These are phyloP conservation scores for Fusarium tricinctum DNA, from an alignment of 2,329 filamentous ascomycete species.

Conservation along the genomic window DNA sequence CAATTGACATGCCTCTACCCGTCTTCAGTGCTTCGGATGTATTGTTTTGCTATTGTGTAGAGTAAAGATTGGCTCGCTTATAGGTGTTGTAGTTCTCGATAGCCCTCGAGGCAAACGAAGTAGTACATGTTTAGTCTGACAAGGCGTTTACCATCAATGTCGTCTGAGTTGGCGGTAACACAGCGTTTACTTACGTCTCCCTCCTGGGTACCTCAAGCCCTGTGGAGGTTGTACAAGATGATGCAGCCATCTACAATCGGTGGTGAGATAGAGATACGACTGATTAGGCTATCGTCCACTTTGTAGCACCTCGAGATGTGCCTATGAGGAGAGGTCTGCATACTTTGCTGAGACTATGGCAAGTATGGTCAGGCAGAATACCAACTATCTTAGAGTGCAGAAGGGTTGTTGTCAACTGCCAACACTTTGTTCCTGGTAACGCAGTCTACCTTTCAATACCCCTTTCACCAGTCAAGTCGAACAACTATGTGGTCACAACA, in stretches of 20 bases:
- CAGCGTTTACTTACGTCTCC: conserved; percentile 5
- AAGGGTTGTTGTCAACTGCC: not conserved
- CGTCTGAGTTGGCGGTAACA: conserved; percentile 39
- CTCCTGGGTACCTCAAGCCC: conserved; percentile 29
- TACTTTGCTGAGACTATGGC: not conserved
- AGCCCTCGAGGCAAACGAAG: conserved; percentile 14
- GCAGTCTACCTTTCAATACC: not conserved
- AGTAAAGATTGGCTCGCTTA: conserved; percentile 24
- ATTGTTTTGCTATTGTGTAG: conserved; percentile 18
- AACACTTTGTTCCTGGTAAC: not conserved
- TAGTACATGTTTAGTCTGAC: conserved; percentile 16
- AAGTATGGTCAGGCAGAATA: not conserved
- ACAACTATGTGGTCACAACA: not conserved
- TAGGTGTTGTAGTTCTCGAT: not conserved
- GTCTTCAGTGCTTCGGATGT: conserved; percentile 24
- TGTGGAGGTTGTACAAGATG: conserved; percentile 38
- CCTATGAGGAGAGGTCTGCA: not conserved
- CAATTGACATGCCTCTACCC: conserved; percentile 35
- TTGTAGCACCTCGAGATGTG: conserved; percentile 12
- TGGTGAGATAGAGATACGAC: conserved; percentile 12
- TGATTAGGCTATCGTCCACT: conserved; percentile 25
- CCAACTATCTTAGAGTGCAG: not conserved
- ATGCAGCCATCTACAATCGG: conserved; percentile 29
- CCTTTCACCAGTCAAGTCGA: not conserved
- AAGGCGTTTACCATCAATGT: conserved; percentile 29